phyloP scores from a whole-genome alignment of 108 stramenopile species.

The Cyclostephanos invisitatus region DNA sequence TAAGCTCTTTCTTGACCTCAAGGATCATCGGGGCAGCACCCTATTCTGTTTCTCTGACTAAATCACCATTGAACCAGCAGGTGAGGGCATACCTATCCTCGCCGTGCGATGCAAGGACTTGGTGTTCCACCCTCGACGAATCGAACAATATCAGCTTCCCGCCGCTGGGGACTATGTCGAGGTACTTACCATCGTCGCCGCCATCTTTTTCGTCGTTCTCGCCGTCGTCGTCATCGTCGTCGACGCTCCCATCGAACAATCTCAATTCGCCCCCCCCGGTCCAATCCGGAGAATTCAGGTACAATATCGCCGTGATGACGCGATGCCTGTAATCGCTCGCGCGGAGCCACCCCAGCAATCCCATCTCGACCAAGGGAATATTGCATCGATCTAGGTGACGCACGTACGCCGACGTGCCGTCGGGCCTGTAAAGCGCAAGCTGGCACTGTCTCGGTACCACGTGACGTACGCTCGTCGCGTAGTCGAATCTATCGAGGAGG shows the following conservation, averaged over 20 bases:
- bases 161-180: conserved; percentile 27
- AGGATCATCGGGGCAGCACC: too few relatives aligned
- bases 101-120: conserved; percentile 16
- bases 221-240: not conserved
- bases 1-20: too few relatives aligned
- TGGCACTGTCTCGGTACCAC: conserved; percentile 44
- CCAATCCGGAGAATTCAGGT: conserved; percentile 34
- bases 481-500: conserved; percentile 15
- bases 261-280: conserved; percentile 24
- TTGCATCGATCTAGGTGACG: conserved; percentile 36
- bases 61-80: conserved; percentile 23
- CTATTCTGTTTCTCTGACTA: not conserved
- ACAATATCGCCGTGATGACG: conserved; percentile 38
- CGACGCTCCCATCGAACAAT: not conserved
- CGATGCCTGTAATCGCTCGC: conserved; percentile 36
- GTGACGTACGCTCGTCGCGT: conserved; percentile 6
- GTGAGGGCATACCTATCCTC: conserved; percentile 23
- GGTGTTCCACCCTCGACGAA: conserved; percentile 28
- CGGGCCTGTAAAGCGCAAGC: conserved; percentile 28
- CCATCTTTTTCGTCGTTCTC: not conserved
- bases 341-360: conserved; percentile 31
- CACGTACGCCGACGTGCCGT: conserved; percentile 22
- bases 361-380: conserved; percentile 22
- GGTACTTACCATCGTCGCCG: not conserved
- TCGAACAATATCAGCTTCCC: conserved; percentile 35